A percentile compares a stretch with the other conserved stretches of the same genome.
phyloP scores from a whole-genome alignment of 805 yeast species.

The Lipomyces starkeyi region DNA sequence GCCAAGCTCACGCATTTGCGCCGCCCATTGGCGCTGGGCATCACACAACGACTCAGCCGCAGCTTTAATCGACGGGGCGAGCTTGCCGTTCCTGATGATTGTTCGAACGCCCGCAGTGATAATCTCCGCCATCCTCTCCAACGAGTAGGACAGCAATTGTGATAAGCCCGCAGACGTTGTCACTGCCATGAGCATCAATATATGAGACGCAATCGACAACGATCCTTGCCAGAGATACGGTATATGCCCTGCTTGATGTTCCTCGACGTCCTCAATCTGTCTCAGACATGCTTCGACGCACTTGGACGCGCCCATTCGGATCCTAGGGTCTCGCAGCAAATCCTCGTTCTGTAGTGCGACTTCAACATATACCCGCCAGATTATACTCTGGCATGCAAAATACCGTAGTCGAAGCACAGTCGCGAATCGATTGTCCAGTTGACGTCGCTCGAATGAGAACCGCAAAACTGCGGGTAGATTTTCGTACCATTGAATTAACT shows the following conservation, averaged over 20 bases:
- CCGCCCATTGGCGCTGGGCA: slow-evolving; percentile 17
- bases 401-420: slow-evolving; percentile 26
- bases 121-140: slow-evolving; percentile 12
- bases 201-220: slow-evolving; percentile 21
- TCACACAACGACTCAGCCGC: slow-evolving; percentile 21
- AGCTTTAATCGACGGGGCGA: slow-evolving; percentile 27
- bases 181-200: slow-evolving; percentile 27
- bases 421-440: slow-evolving; percentile 15
- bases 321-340: slow-evolving; percentile 15
- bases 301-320: slow-evolving; percentile 22
- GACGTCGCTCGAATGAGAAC: slow-evolving; percentile 19
- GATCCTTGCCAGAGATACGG: slow-evolving; percentile 32
- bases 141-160: slow-evolving; percentile 10
- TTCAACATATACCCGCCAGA: slow-evolving; percentile 30
- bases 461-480: slow-evolving; percentile 14
- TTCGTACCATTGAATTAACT: slow-evolving; percentile 32
- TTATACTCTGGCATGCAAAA: slow-evolving; percentile 29
- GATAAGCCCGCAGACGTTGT: slow-evolving; percentile 17
- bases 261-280: slow-evolving; percentile 22
- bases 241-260: slow-evolving; percentile 25
- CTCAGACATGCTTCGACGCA: slow-evolving; percentile 29
- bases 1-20: slow-evolving; percentile 9
- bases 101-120: slow-evolving; percentile 13
- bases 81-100: slow-evolving; percentile 8
- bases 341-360: slow-evolving; percentile 17